Conservation (phyloP, 2,329 filamentous ascomycete genomes). For the Neopestalotiopsis rosae region DNA sequence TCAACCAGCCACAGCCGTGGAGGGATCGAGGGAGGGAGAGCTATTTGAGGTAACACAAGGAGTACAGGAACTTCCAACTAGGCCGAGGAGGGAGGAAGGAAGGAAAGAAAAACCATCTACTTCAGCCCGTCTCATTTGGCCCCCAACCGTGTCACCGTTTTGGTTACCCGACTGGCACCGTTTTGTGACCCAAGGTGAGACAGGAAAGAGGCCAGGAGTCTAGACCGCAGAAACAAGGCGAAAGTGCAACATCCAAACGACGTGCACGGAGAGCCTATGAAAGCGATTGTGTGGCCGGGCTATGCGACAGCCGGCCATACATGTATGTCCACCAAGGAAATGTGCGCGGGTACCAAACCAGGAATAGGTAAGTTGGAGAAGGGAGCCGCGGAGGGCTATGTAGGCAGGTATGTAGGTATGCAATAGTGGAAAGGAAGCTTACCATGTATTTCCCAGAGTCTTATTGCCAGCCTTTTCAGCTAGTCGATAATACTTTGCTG, state of each 20-base stretch:
- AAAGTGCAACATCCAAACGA: conserved; percentile 24
- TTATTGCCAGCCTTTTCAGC: conserved; percentile 90
- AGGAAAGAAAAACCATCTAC: not conserved
- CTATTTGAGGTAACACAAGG: not conserved
- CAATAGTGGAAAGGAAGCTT: conserved; percentile 48
- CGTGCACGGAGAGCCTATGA: conserved; percentile 39
- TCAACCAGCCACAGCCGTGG: conserved; percentile 1
- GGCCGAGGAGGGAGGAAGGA: not conserved
- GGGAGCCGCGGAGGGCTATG: conserved; percentile 10
- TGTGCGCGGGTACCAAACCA: conserved; percentile 29
- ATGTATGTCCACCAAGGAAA: conserved; percentile 15
- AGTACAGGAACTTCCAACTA: not conserved
- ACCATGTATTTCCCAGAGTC: conserved; percentile 94
- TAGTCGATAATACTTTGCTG: conserved; percentile 90
- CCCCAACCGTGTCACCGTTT: conserved; percentile 27
- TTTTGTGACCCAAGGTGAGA: conserved; percentile 19
- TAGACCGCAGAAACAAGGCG: conserved; percentile 31
- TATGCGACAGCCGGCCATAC: conserved; percentile 35
- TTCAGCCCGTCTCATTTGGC: conserved; percentile 20
- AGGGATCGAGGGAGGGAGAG: not conserved
- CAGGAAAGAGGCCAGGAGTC: conserved; percentile 13
- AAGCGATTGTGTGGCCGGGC: conserved; percentile 31
- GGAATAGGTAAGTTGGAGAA: conserved; percentile 20
- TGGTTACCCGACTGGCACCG: not conserved
- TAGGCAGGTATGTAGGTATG: not conserved